Conservation (phyloP, 176 grass and related monocot species). For the Stipa capillata region DNA sequence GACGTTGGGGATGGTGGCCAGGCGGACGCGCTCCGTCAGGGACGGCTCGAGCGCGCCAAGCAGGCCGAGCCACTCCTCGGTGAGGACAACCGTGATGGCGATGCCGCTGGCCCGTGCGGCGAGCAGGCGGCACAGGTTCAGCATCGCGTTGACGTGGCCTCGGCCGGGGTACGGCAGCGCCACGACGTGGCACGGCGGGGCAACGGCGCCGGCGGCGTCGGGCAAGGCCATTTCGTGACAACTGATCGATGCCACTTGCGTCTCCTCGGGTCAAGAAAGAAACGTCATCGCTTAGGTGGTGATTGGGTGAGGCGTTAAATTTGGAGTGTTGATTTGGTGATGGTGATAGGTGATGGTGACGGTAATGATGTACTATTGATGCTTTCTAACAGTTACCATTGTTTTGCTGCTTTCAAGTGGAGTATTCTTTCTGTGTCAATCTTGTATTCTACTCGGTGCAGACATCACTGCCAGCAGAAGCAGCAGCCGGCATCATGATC, state of each 20-base stretch:
- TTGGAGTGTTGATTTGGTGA: no score
- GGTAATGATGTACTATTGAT: no score
- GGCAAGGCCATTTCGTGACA: background rate
- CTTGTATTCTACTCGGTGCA: no score
- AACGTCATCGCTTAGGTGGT: no score
- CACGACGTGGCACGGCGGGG: constrained; percentile 25
- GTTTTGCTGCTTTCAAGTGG: no score
- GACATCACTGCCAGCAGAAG: no score
- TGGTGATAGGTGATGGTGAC: no score
- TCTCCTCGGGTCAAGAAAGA: no score
- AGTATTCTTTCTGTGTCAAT: no score
- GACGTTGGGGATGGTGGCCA: constrained; percentile 47
- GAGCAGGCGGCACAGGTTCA: constrained; percentile 32
- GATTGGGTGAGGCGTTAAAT: no score
- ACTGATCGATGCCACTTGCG: background rate
- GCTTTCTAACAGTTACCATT: no score
- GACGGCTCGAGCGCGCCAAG: constrained; percentile 6
- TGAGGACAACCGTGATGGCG: constrained; percentile 18
- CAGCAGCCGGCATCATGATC: no score
- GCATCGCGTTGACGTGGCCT: constrained; percentile 47
- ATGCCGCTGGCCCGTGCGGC: background rate
- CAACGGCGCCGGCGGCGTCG: background rate
- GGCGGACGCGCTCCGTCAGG: constrained; percentile 9
- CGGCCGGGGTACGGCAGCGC: constrained; percentile 32
- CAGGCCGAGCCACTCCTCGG: constrained; percentile 35